phyloP scores from a whole-genome alignment of 1,284 basidiomycete species.

The Melampsora americana region DNA sequence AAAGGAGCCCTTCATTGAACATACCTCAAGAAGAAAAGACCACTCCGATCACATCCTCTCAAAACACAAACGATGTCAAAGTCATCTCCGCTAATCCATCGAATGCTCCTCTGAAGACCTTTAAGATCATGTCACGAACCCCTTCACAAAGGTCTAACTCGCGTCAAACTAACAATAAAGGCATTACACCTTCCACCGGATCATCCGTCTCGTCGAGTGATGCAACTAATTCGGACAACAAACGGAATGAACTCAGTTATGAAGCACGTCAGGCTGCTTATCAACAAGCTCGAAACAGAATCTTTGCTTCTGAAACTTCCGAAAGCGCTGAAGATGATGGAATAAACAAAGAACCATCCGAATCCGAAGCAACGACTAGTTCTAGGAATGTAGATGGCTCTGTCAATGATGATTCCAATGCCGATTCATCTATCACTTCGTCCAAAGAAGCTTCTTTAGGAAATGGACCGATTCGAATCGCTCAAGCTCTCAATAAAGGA shows the following conservation, averaged over 20 bases:
- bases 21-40: neutral
- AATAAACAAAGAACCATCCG: neutral
- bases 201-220: constrained; percentile 24
- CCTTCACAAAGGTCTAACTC: constrained; percentile 15
- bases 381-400: neutral
- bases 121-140: constrained; percentile 43
- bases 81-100: neutral
- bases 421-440: neutral
- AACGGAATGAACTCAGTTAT: constrained; percentile 29
- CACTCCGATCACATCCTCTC: neutral
- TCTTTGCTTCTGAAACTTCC: constrained; percentile 27
- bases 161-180: constrained; percentile 16
- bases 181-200: constrained; percentile 7
- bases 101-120: constrained; percentile 15
- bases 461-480: neutral
- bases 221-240: constrained; percentile 9
- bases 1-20: too few relatives aligned
- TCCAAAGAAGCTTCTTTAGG: neutral
- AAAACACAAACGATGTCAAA: constrained; percentile 1
- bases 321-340: neutral
- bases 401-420: neutral
- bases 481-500: neutral
- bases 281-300: constrained; percentile 37
- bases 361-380: neutral
- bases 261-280: constrained; percentile 41